A percentile compares a stretch with the other conserved stretches of the same genome.
phyloP scores from a whole-genome alignment of 148 eudicot species.

The Fagopyrum homotropicum region DNA sequence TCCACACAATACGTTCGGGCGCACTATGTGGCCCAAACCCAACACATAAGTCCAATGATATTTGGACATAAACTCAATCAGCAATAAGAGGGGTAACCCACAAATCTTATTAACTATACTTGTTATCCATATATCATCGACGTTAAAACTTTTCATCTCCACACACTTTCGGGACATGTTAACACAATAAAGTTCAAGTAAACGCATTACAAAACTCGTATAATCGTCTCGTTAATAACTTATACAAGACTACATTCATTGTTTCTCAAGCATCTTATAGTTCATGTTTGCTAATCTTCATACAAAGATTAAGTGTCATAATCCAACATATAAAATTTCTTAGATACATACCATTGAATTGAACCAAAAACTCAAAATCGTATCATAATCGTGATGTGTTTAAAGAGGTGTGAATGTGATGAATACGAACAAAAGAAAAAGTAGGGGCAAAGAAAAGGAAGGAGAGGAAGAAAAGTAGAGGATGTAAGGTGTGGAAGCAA shows the following conservation, averaged over 20 bases:
- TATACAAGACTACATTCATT: neutral
- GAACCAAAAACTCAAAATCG: neutral
- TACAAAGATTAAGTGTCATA: neutral
- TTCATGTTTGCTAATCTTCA: neutral
- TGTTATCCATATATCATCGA: too few species aligned
- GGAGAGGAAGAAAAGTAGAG: neutral
- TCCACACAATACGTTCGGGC: too few species aligned
- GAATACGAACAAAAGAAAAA: neutral
- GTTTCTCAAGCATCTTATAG: neutral
- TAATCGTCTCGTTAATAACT: too few species aligned
- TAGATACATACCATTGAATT: neutral
- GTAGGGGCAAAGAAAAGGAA: neutral
- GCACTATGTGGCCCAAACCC: too few species aligned
- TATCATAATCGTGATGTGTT: conserved; percentile 4
- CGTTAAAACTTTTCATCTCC: too few species aligned
- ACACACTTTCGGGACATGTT: too few species aligned
- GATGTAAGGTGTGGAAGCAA: conserved; percentile 6
- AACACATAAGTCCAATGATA: too few species aligned
- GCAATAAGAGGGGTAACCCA: too few species aligned
- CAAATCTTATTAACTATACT: too few species aligned
- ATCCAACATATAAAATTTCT: neutral
- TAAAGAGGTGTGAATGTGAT: neutral
- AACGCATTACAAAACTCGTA: too few species aligned
- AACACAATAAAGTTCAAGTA: too few species aligned
- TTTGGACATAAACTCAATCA: too few species aligned